Evolutionary conservation across 1,284 basidiomycete species (phyloP).

Genomic region (Leccinum subatratum): DNA sequence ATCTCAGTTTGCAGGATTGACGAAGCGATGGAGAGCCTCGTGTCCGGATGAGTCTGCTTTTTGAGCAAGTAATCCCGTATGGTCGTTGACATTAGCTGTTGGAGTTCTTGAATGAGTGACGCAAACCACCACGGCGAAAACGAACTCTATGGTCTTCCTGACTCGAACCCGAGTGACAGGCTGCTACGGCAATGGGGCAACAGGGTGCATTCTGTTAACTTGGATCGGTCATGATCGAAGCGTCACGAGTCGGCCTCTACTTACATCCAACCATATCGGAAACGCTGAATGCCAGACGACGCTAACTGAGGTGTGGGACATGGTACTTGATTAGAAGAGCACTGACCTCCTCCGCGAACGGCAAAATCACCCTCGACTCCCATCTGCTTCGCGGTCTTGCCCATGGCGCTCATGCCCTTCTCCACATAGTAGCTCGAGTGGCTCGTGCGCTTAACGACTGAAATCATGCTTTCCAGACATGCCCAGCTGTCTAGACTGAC

Average conservation of each 20-base stretch:
- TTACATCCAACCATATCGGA: constrained; percentile 77
- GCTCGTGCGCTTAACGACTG: constrained; percentile 72
- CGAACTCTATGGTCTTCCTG: constrained; percentile 72
- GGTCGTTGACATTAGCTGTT: constrained; percentile 59
- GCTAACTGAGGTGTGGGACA: constrained; percentile 7
- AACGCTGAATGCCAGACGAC: constrained; percentile 48
- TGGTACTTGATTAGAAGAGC: background rate
- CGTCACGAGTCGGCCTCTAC: constrained; percentile 6
- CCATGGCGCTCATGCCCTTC: constrained; percentile 75
- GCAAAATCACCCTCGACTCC: constrained; percentile 59
- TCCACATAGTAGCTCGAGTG: constrained; percentile 80
- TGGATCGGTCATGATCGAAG: constrained; percentile 9
- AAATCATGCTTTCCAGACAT: constrained; percentile 71
- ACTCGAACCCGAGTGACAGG: constrained; percentile 76
- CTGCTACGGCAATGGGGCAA: constrained; percentile 74
- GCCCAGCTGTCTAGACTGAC: constrained; percentile 77
- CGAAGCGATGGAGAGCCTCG: constrained; percentile 26
- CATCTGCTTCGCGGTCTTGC: constrained; percentile 67
- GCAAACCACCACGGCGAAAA: constrained; percentile 8
- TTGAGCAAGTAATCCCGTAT: constrained; percentile 69
- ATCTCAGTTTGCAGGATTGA: constrained; percentile 29
- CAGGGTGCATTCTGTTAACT: constrained; percentile 65
- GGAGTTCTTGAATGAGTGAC: constrained; percentile 7
- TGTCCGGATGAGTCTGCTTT: constrained; percentile 38
- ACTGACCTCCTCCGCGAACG: constrained; percentile 71